A percentile compares a stretch with the other conserved stretches of the same genome.
Evolutionary conservation across 495 filamentous ascomycete species (phyloP).

Genomic region (Tuber umbilicatum): DNA sequence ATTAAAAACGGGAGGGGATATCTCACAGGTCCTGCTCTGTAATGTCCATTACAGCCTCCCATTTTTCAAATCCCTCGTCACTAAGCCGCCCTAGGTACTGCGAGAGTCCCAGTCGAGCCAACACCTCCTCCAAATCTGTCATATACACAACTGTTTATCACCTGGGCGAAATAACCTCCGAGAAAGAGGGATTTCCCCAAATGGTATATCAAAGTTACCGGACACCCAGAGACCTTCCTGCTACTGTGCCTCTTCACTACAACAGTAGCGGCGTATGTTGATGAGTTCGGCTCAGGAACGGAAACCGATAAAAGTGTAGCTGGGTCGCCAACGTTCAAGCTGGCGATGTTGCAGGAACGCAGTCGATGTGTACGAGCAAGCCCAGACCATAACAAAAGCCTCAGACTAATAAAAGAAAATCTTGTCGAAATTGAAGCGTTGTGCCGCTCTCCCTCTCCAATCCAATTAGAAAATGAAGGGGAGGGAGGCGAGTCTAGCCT

Average conservation of each 20-base stretch:
- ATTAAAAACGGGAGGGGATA: slow-evolving; percentile 21
- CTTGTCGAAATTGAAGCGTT: slow-evolving; percentile 37
- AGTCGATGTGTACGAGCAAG: slow-evolving; percentile 40
- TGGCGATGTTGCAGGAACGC: slow-evolving; percentile 40
- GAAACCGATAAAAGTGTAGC: slow-evolving; percentile 39
- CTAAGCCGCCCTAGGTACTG: slow-evolving; percentile 65
- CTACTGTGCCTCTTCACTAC: slow-evolving; percentile 9
- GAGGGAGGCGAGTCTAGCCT: slow-evolving; percentile 37
- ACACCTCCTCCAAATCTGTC: slow-evolving; percentile 53
- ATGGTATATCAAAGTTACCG: slow-evolving; percentile 22
- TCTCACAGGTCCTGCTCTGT: slow-evolving; percentile 71
- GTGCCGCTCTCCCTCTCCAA: slow-evolving; percentile 40
- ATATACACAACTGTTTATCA: slow-evolving; percentile 47
- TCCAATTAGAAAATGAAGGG: slow-evolving; percentile 33
- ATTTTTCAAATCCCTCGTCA: slow-evolving; percentile 71
- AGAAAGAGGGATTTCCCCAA: slow-evolving; percentile 32
- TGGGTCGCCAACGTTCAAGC: slow-evolving; percentile 41
- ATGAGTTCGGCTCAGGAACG: slow-evolving; percentile 35
- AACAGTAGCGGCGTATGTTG: slow-evolving; percentile 8
- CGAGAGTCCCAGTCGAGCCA: slow-evolving; percentile 65
- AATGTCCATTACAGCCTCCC: slow-evolving; percentile 72
- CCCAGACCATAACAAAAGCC: slow-evolving; percentile 41
- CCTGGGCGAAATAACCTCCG: slow-evolving; percentile 32
- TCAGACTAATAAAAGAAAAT: slow-evolving; percentile 34
- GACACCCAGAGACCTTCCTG: slow-evolving; percentile 18